Evolutionary conservation across 179 eudicot genomes (phyloP).

Genomic region (Heliamphora ciliata): DNA sequence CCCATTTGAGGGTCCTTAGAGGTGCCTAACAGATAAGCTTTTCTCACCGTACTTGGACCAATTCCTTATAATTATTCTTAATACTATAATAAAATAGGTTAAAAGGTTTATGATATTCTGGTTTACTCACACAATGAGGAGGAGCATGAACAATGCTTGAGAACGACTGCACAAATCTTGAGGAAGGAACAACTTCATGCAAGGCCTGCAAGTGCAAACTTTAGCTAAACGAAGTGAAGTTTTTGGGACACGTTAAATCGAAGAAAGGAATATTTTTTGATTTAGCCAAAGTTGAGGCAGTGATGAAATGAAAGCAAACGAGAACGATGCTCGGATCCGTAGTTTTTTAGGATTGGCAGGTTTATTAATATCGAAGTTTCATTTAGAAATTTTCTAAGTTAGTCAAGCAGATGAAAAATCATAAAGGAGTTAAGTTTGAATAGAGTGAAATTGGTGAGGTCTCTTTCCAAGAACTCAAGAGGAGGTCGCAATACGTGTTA

Average conservation of each 20-base stretch:
- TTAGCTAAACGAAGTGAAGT: background rate
- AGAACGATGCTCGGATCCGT: background rate
- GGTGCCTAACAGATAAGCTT: background rate
- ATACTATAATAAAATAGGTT: too few relatives aligned
- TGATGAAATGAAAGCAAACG: background rate
- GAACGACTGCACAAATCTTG: background rate
- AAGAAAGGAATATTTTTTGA: background rate
- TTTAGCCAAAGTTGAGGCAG: background rate
- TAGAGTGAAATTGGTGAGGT: too few relatives aligned
- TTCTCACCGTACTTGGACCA: background rate
- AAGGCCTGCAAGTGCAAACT: background rate
- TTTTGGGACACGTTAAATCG: background rate
- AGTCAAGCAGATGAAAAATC: too few relatives aligned
- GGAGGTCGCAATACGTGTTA: background rate
- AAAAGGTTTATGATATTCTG: background rate
- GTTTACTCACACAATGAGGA: background rate
- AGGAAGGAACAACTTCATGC: background rate
- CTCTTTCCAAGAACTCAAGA: background rate
- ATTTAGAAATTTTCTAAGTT: conserved; percentile 15
- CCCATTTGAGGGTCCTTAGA: too few relatives aligned
- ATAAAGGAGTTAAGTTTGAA: too few relatives aligned
- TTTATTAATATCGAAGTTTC: background rate
- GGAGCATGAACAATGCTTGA: too few relatives aligned
- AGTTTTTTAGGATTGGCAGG: background rate
- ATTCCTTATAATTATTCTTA: background rate